Conservation (phyloP, 2,329 filamentous ascomycete genomes). For the Aspergillus tanneri region DNA sequence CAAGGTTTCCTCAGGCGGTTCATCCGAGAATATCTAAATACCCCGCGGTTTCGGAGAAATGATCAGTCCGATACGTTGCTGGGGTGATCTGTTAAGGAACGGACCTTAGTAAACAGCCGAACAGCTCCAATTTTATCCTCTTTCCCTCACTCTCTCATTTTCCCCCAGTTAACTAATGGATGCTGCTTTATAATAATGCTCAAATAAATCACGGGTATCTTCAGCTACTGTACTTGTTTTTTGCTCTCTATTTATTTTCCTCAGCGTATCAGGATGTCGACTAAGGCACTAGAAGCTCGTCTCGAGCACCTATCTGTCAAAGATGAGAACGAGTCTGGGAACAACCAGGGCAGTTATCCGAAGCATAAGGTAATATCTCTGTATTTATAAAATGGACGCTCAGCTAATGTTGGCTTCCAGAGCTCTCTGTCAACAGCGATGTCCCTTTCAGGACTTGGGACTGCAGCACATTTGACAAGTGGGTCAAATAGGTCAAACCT, state of each 20-base stretch:
- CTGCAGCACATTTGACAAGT: conserved; percentile 41
- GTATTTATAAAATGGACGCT: background rate
- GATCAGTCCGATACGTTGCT: conserved; percentile 33
- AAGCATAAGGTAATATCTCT: conserved; percentile 69
- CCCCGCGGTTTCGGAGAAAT: conserved; percentile 36
- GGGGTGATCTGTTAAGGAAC: conserved; percentile 20
- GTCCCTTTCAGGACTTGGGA: conserved; percentile 49
- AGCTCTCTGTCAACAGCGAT: conserved; percentile 49
- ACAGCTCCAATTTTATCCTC: conserved; percentile 7
- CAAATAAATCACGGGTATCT: conserved; percentile 4
- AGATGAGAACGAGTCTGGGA: conserved; percentile 74
- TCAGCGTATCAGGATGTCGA: conserved; percentile 58
- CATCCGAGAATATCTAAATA: conserved; percentile 1
- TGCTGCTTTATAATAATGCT: no score
- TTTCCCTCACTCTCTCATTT: conserved; percentile 13
- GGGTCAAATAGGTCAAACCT: conserved; percentile 72
- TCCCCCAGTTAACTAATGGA: no score
- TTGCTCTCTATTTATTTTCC: conserved; percentile 9
- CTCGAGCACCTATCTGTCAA: conserved; percentile 88
- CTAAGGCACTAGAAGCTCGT: conserved; percentile 76
- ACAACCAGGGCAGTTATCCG: conserved; percentile 57
- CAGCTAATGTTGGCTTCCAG: conserved; percentile 32
- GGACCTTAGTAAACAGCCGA: conserved; percentile 20
- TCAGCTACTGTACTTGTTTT: background rate
- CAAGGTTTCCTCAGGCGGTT: background rate